Evolutionary conservation across 2,329 filamentous ascomycete species (phyloP), one percentile per base, ranked within the genome.

Genomic region (Epichloe sp.): DNA sequence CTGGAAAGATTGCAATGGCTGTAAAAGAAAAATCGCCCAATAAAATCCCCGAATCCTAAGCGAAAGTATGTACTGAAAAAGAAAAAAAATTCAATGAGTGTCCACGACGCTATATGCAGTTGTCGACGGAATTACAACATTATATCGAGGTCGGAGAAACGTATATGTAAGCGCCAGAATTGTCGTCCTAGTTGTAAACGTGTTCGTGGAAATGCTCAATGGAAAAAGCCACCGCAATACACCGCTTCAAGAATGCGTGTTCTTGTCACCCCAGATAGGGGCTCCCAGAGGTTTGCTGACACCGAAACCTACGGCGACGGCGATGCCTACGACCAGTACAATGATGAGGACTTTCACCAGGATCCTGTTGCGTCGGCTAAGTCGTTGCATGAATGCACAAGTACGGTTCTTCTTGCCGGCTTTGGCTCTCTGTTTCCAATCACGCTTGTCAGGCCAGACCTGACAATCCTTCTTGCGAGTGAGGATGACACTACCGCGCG

Each of bases 361-460:
- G 54, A 82, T 71, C 38, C 72, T 71, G 56, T 75, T 79, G 46
- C 76, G 74, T 58, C 71, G 72, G 67, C 71, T 76, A 48, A 82
- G 69, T 35, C 65, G 63, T 44, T 75, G 73, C 65, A 82, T 68
- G 55, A 71, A 77, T 51, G 72, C 72, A 63, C 77, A 80, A 50
- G 68, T 72, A 54, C 69, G 65, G 53, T 71, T 74, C 56, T 69
- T 69, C 67, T 79, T 79, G 53, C 75, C 75, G 11, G 70, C 73
- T 64, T 76, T 77, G 54, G 77, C 76, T 68, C 79, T 78, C 54
- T 72, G 69, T 63, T 75, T 77, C 78, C 79, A 81, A 60, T 80
- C 73, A 23, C 74, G 71, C 60, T 78, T 73, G 52, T 75, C 74
- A 5, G 79, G 79, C 79, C 79, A 83, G 17, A 80, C 76, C 44